These are phyloP conservation scores for Jaminaea rosea DNA, from an alignment of 1,284 basidiomycete genomes.

Conservation along the genomic window DNA sequence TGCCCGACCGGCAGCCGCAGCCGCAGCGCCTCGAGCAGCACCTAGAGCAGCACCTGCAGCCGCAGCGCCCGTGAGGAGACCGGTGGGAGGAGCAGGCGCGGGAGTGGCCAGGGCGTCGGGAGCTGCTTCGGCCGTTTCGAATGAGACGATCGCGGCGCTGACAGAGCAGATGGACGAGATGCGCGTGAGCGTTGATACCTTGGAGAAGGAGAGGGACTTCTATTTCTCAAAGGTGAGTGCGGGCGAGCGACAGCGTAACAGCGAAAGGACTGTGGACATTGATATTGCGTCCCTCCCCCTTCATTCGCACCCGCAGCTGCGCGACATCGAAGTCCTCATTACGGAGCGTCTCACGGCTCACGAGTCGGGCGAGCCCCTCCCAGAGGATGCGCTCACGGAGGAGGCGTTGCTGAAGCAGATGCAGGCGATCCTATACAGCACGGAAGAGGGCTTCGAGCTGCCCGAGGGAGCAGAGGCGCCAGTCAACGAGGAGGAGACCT, in stretches of 20 bases:
- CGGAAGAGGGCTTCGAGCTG: constrained; percentile 55
- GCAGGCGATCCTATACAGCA: constrained; percentile 87
- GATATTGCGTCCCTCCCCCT: background rate
- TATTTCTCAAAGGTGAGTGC: constrained; percentile 83
- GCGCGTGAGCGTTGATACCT: constrained; percentile 69
- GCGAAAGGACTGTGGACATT: background rate
- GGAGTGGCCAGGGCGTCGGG: too few species aligned
- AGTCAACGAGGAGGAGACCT: constrained; percentile 4
- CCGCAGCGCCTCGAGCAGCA: constrained; percentile 4
- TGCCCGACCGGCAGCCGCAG: constrained; percentile 7
- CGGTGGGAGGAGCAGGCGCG: background rate
- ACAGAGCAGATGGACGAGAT: constrained; percentile 75
- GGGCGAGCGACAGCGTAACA: background rate
- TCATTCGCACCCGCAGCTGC: constrained; percentile 11
- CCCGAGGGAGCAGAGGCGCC: constrained; percentile 30
- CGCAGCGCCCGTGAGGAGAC: constrained; percentile 6
- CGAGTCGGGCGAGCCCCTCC: constrained; percentile 50
- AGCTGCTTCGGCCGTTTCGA: constrained; percentile 23
- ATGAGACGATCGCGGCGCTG: constrained; percentile 55
- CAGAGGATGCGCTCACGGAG: constrained; percentile 48
- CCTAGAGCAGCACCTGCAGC: constrained; percentile 6
- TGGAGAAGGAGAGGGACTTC: constrained; percentile 85
- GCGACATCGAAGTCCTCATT: constrained; percentile 84
- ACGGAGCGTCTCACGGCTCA: constrained; percentile 45
- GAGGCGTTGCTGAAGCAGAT: constrained; percentile 59